phyloP scores from a whole-genome alignment of 768 basidiomycete species.

The Leccinum barrowsii region DNA sequence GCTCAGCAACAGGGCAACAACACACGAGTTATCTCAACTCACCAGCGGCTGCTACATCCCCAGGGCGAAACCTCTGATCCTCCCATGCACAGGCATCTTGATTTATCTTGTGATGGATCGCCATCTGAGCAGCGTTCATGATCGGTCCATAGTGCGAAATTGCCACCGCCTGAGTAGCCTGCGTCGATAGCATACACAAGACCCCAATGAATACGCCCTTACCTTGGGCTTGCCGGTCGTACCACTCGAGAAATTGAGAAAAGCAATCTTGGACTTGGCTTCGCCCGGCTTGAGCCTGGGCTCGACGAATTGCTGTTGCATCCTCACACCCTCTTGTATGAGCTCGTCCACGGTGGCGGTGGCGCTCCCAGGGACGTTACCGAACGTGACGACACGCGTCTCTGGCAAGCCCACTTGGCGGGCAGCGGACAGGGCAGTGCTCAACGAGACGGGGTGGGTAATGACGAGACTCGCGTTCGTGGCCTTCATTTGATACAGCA shows the following conservation, averaged over 20 bases:
- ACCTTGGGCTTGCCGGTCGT: conserved; percentile 56
- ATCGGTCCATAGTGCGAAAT: conserved; percentile 67
- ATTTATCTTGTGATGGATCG: conserved; percentile 43
- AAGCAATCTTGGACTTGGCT: conserved; percentile 57
- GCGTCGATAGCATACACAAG: not conserved
- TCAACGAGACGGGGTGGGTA: conserved; percentile 27
- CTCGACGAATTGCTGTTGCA: conserved; percentile 41
- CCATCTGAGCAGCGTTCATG: conserved; percentile 60
- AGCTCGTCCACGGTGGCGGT: conserved; percentile 43
- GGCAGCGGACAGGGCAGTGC: conserved; percentile 30
- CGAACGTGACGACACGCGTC: conserved; percentile 28
- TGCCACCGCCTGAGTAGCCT: conserved; percentile 49
- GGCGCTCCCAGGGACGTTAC: conserved; percentile 9
- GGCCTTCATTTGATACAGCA: conserved; percentile 31
- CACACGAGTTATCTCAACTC: conserved; percentile 16
- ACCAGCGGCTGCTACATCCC: conserved; percentile 59
- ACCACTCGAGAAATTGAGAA: conserved; percentile 71
- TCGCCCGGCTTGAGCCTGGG: conserved; percentile 51
- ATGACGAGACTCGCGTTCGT: conserved; percentile 30
- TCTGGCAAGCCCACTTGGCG: conserved; percentile 28
- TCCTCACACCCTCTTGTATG: conserved; percentile 40
- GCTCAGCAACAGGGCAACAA: conserved; percentile 7
- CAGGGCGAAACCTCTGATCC: conserved; percentile 43
- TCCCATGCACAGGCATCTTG: conserved; percentile 37
- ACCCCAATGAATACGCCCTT: not conserved